phyloP scores from a whole-genome alignment of 805 yeast genomes.

The Teunomyces gatunensis region DNA sequence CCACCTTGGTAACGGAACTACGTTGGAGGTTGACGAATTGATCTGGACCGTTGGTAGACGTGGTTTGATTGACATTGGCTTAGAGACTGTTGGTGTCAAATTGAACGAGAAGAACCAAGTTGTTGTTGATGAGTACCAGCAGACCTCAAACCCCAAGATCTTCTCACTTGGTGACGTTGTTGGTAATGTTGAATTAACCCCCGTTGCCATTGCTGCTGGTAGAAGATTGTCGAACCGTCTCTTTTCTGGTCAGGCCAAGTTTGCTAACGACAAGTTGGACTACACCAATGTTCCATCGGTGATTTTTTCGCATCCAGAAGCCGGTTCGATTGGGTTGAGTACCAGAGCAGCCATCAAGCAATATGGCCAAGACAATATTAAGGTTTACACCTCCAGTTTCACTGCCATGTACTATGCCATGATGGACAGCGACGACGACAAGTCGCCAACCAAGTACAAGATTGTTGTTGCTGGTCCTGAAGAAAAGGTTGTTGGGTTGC shows the following conservation, averaged over 20 bases:
- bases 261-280: conserved; percentile 76
- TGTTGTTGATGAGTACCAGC: conserved; percentile 83
- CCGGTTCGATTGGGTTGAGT: conserved; percentile 87
- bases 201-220: conserved; percentile 98
- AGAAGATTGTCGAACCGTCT: conserved; percentile 88
- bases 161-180: conserved; percentile 93
- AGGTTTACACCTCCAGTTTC: conserved; percentile 78
- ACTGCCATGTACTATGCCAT: conserved; percentile 93
- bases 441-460: conserved; percentile 86
- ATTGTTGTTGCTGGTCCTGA: conserved; percentile 72
- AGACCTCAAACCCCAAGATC: conserved; percentile 66
- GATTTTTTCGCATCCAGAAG: conserved; percentile 98
- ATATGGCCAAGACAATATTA: conserved; percentile 78
- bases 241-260: conserved; percentile 71
- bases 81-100: conserved; percentile 73
- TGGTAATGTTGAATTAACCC: conserved; percentile 91
- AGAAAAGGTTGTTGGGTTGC: conserved; percentile 94
- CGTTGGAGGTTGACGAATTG: conserved; percentile 65
- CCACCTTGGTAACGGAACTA: conserved; percentile 34
- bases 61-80: conserved; percentile 69
- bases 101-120: conserved; percentile 60
- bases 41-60: conserved; percentile 95
- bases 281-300: conserved; percentile 87
- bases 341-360: conserved; percentile 74
- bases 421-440: conserved; percentile 57